These are phyloP conservation scores for Ustilago bromivora DNA, from an alignment of 1,284 basidiomycete species.

Conservation along the genomic window DNA sequence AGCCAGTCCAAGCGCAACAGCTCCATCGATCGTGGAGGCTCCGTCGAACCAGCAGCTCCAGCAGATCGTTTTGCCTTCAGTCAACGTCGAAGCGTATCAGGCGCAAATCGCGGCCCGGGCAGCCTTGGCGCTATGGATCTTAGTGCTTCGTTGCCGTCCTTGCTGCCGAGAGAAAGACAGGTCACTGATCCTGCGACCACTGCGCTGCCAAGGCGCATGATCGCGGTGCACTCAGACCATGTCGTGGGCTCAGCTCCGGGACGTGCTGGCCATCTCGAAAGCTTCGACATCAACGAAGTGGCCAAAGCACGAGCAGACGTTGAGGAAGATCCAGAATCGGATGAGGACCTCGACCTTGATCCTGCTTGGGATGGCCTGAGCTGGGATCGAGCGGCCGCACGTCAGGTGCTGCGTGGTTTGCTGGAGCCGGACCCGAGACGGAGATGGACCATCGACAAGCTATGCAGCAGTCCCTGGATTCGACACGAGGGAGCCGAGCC, in stretches of 20 bases:
- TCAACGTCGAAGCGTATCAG: constrained; percentile 22
- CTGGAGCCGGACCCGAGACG: constrained; percentile 57
- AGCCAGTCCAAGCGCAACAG: constrained; percentile 27
- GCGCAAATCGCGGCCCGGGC: constrained; percentile 8
- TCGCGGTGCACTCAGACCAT: constrained; percentile 40
- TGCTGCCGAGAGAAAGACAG: constrained; percentile 36
- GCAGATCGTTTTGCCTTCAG: constrained; percentile 40
- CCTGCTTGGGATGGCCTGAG: constrained; percentile 54
- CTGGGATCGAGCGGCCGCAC: constrained; percentile 54
- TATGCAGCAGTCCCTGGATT: constrained; percentile 47
- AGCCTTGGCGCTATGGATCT: constrained; percentile 35
- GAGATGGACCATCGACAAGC: constrained; percentile 59
- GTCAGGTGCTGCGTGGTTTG: constrained; percentile 55
- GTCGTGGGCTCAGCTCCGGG: constrained; percentile 53
- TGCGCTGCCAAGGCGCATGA: constrained; percentile 9
- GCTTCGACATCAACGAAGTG: constrained; percentile 49
- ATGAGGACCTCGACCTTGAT: constrained; percentile 51
- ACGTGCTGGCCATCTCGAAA: constrained; percentile 37
- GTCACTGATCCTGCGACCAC: constrained; percentile 17
- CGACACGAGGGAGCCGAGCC: constrained; percentile 19
- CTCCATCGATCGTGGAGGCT: constrained; percentile 19
- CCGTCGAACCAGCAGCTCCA: constrained; percentile 13
- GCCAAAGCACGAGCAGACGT: constrained; percentile 51
- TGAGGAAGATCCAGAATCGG: constrained; percentile 58
- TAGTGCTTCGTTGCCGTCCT: constrained; percentile 52